Evolutionary conservation across 768 basidiomycete genomes (phyloP).

Genomic region (Crepidotus variabilis): DNA sequence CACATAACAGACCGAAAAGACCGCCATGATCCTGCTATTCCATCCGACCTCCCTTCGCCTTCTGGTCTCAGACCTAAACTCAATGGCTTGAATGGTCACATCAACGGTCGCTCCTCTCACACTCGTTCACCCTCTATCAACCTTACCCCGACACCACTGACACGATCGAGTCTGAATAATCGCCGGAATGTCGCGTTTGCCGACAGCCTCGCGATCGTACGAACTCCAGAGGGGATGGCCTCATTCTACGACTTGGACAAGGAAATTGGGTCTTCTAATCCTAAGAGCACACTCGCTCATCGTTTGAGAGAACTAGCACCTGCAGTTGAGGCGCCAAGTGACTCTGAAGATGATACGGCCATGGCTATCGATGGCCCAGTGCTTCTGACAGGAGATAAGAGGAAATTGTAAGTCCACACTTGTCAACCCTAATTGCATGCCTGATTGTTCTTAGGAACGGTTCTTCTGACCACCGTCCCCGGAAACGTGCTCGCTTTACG

Average conservation of each 20-base stretch:
- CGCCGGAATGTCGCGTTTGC: constrained; percentile 50
- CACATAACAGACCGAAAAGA: constrained; percentile 90
- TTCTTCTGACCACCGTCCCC: constrained; percentile 41
- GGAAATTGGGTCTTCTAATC: constrained; percentile 33
- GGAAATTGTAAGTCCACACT: constrained; percentile 48
- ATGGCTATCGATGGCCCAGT: constrained; percentile 25
- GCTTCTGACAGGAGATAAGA: constrained; percentile 50
- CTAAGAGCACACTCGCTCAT: constrained; percentile 19
- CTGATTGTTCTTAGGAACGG: constrained; percentile 24
- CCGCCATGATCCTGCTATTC: constrained; percentile 66
- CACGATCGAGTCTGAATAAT: constrained; percentile 20
- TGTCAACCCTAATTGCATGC: too few relatives aligned
- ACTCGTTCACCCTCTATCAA: constrained; percentile 33
- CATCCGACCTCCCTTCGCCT: constrained; percentile 33
- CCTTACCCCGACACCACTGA: constrained; percentile 21
- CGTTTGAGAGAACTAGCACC: constrained; percentile 33
- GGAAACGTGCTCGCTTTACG: constrained; percentile 57
- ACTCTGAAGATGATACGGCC: constrained; percentile 20
- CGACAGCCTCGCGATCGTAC: constrained; percentile 65
- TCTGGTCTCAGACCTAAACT: constrained; percentile 23
- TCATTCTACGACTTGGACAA: constrained; percentile 58
- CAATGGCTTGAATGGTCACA: constrained; percentile 36
- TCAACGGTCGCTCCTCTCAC: constrained; percentile 38
- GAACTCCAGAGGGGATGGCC: constrained; percentile 74
- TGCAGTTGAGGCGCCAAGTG: constrained; percentile 31